Evolutionary conservation across 108 stramenopile genomes (phyloP), one percentile per base, ranked within the genome.

Genomic region (Aurantiochytrium sp.): DNA sequence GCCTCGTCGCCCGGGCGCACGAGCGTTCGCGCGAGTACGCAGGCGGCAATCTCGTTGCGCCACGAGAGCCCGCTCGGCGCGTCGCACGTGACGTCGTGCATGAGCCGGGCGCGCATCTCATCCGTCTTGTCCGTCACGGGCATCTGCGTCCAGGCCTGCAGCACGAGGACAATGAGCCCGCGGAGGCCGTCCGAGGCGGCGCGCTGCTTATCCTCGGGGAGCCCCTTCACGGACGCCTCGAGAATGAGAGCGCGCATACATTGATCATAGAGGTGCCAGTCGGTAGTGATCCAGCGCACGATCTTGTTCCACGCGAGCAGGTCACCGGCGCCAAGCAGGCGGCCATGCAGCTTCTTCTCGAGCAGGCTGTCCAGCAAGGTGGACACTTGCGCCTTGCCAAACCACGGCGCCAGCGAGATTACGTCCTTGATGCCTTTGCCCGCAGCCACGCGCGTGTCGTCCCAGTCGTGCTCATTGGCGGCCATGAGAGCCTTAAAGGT

Each of bases 381-480:
- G 36, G 42, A 12, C 0, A 81, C 45, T 48, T 48, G 39, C 8
- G 39, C 1, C 73, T 81, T 81, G 42, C 73, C 73, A 48, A 81
- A 81, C 73, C 73, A 81, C 15, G 73, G 73, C 42, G 73, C 39
- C 12, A 6, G 39, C 6, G 42, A 27, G 1, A 81, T 81, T 6
- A 81, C 8, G 73, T 81, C 73, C 45, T 81, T 81, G 42, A 81
- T 81, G 73, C 19, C 73, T 10, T 81, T 24, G n/a, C 10, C 42
- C 8, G 73, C 73, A 24, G 17, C 24, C 45, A 30, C 12, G 42
- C 73, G 39, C 10, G 73, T 81, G 24, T 81, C 73, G 21, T 22
- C 45, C 73, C 73, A 81, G 30, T 81, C 73, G 45, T 81, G 73
- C 27, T 41, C 39, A 1, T 81, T 81, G 73, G 73, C 73, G 36